A percentile compares a stretch with the other conserved stretches of the same genome.
Conservation (phyloP, 306 rosid genomes). For the peach (Prunus persica) region DNA sequence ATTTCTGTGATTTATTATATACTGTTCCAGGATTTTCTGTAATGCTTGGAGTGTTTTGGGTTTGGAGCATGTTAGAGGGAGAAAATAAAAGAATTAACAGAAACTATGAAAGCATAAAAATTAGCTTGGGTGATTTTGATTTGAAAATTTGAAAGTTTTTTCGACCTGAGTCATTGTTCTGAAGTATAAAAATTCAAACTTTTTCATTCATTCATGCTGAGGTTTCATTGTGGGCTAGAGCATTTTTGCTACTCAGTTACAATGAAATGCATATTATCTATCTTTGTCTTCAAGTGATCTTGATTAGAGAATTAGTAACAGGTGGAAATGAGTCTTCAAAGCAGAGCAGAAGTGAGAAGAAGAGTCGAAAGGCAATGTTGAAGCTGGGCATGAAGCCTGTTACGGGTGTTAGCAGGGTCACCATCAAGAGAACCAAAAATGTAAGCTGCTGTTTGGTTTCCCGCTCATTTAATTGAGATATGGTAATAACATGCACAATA, state of each 20-base stretch:
- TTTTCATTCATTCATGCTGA: background rate
- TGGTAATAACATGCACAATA: background rate
- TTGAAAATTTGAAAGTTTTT: background rate
- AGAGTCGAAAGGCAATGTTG: conserved; percentile 96
- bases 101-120: background rate
- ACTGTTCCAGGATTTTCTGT: background rate
- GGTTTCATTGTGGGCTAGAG: background rate
- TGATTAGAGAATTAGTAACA: conserved; percentile 27
- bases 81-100: background rate
- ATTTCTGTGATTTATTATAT: background rate
- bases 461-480: background rate
- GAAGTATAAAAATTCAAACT: background rate
- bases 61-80: background rate
- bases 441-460: conserved; percentile 27
- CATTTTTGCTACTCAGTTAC: background rate
- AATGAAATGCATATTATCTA: background rate
- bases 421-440: conserved; percentile 86
- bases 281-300: background rate
- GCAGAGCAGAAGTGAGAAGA: conserved; percentile 98
- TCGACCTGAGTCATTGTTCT: background rate
- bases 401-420: conserved; percentile 84
- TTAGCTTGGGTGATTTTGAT: background rate
- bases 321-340: conserved; percentile 73
- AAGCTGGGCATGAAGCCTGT: conserved; percentile 90
- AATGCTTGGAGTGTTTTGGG: background rate